Base-by-base conservation (phyloP, 768 basidiomycete genomes). In the Leccinum rimulosum region DNA sequence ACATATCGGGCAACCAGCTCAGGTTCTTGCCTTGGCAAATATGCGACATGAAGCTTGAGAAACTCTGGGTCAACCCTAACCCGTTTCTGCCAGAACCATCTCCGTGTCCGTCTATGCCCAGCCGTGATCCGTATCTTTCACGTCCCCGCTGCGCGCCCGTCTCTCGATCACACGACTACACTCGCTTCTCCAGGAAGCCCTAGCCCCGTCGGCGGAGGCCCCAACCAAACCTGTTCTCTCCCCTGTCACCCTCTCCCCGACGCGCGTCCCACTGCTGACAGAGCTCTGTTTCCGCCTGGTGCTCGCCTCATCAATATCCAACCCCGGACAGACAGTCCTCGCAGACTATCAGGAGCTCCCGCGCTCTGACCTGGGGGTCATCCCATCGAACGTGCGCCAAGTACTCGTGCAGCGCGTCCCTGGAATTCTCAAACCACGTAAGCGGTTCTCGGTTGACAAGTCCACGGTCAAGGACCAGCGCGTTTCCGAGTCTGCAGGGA, bases 51-150 rank as follows among this genome's bases (percentile, higher is more conserved):
- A 22, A 22, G 22, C 22, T 22, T 22, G 22, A 22, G 19, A 75
- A 68, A 9, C 73, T 90, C 6, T 62, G 67, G 19, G 66, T 89
- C 3, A 69, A 81, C 40, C 85, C 84, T 0, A 91, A 92, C 61
- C 87, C 82, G 0, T 91, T 88, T 71, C 60, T 83, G 4, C 54
- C 51, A 4, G 71, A 70, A 11, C 76, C 75, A 11, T 33, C 31
- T 33, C 11, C 31, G 10, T 33, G 31, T 12, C 31, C 31, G 11
- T 33, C 31, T 33, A 12, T 33, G 31, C 31, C 31, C 31, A 33
- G 31, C 1, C 31, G 31, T 11, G 31, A 33, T 12, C 31, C 11
- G 31, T 80, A n/a, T 35, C 14, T 17, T 40, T n/a, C 17, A 9
- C 38, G 9, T n/a, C 38, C 38, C 17, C 38, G 17, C 38, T 17